Base-by-base conservation (phyloP, 2,329 filamentous ascomycete species). In the Penicillium sp. region DNA sequence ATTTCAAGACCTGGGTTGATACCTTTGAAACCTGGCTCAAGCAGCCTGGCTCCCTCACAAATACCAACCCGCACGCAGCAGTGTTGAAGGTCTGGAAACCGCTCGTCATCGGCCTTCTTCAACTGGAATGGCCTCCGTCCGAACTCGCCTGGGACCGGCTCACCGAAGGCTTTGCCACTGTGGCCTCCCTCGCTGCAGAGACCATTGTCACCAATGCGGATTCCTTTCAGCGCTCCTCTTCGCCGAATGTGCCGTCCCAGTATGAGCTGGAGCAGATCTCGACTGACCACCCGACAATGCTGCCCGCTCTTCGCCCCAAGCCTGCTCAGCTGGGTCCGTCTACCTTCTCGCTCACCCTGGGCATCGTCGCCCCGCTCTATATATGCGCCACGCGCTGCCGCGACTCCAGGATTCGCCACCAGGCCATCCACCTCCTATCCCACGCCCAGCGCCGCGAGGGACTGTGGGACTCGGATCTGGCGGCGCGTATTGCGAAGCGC, bases 321-420 rank as follows among this genome's bases (percentile, higher is more conserved):
- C 33, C 33, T n/a, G 27, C 36, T 3, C 35, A 40, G 2, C 27
- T 43, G 6, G n/a, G 32, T 7, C 27, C 38, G 1, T 45, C 40
- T 5, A 41, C 35, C 50, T 85, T 85, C 59, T 80, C 78, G 29
- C 75, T 81, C 16, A 79, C 83, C 35, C 62, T 82, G 8, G 81
- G 81, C 13, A 78, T 86, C 39, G 73, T 86, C 4, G 77, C 80
- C 3, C 79, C 80, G 1, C 70, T 86, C 1, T 84, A 80, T 48
- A 73, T 83, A 4, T 77, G 81, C n/a, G 81, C 78, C 5, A 83
- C 78, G 5, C 83, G 83, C 55, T 85, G 81, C 53, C 74, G 80
- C 8, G 75, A 83, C 44, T 72, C 75, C 0, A 50, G 65, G 1
- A 70, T 77, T 21, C 75, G 82, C 14, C 70, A 79, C 13, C 75